Base-by-base conservation (phyloP, 176 grass and related monocot species). In the maize (Zea mays) region DNA sequence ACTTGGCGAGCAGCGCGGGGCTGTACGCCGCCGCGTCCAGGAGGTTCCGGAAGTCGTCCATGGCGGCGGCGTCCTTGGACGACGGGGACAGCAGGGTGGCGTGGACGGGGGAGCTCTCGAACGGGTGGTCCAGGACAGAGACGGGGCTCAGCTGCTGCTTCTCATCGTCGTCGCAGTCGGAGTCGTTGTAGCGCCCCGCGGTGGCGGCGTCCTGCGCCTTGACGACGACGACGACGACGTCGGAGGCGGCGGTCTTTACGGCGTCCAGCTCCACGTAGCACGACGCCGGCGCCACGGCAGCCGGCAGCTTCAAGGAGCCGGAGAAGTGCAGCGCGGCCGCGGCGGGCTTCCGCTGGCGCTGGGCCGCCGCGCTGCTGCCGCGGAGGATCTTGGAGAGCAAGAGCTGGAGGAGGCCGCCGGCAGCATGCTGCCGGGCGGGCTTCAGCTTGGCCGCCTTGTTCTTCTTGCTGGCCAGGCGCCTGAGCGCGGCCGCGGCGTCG, bases 71-170 rank as follows among this genome's bases (percentile, higher is more conserved):
- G 52, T 7, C 65, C 64, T 92, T 84, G 41, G 39, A 72, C 4
- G 82, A 76, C 12, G 77, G 85, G 4, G 27, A 61, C 5, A 56
- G 65, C 50, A 52, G 64, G 83, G 71, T 49, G 83, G 72, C 56
- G 78, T 80, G 83, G 4, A 62, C 78, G 8, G 79, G 88, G 15
- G 86, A 89, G 72, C 62, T 90, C 37, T 81, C 87, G 66, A 82
- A 89, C 10, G 88, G 85, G 47, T 95, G 76, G 40, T 90, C 96
- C 34, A 95, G 68, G 19, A 99, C 96, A 16, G 96, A 99, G 0
- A 92, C 81, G 1, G 96, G 92, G 79, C 92, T 99, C 17, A 81
- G 64, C 83, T 93, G 64, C 83, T 95, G 92, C 89, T 92, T 88
- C 65, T 87, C 75, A 36, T 78, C 45, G 45, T 86, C 86, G 38